phyloP scores from a whole-genome alignment of 805 yeast genomes.

The Schwanniomyces occidentalis region DNA sequence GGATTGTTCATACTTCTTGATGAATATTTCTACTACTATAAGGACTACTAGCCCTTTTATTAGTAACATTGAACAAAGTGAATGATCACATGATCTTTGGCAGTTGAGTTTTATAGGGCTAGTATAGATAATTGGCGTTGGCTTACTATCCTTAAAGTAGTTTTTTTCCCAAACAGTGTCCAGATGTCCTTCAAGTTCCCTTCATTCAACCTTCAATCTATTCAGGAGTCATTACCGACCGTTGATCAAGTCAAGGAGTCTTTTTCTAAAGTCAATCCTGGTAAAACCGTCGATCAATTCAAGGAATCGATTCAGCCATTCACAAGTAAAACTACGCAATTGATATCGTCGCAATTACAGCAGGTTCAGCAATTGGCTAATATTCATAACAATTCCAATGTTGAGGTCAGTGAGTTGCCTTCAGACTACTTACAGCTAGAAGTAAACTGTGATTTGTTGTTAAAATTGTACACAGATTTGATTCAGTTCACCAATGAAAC shows the following conservation, averaged over 20 bases:
- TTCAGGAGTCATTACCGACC: slow-evolving; percentile 43
- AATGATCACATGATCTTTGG: no score
- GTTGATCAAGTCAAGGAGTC: slow-evolving; percentile 41
- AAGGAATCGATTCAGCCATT: slow-evolving; percentile 50
- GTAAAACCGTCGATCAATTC: slow-evolving; percentile 47
- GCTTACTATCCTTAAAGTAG: no score
- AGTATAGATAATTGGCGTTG: no score
- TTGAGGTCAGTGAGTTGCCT: slow-evolving; percentile 73
- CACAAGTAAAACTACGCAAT: slow-evolving; percentile 58
- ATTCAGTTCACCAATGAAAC: slow-evolving; percentile 49
- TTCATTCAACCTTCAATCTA: slow-evolving; percentile 34
- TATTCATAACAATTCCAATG: slow-evolving; percentile 31
- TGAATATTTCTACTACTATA: no score
- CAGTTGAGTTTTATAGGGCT: no score
- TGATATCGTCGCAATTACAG: slow-evolving; percentile 63
- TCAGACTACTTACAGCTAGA: slow-evolving; percentile 70
- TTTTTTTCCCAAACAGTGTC: no score
- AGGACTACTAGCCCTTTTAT: no score
- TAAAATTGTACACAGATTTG: slow-evolving; percentile 55
- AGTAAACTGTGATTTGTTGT: slow-evolving; percentile 62
- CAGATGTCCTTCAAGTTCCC: slow-evolving; percentile 46
- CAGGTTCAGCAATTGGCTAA: slow-evolving; percentile 44
- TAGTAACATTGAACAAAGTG: no score
- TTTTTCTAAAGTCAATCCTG: slow-evolving; percentile 35
- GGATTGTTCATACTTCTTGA: no score